phyloP scores from a whole-genome alignment of 1,284 basidiomycete genomes.

The Leccinum pallidistipes region DNA sequence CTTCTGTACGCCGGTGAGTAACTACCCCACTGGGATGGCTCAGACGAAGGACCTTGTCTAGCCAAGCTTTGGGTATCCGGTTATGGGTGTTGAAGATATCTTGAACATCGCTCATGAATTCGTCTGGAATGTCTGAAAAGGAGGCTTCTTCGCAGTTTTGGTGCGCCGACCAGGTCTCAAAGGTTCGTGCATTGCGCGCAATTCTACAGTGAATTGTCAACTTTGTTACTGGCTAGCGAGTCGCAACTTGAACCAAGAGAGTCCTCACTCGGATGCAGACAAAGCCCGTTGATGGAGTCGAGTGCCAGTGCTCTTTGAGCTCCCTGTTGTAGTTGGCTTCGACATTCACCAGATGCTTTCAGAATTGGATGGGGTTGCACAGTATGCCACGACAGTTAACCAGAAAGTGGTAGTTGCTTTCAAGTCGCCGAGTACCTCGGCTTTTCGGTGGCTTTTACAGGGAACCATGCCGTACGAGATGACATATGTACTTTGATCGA shows the following conservation, averaged over 20 bases:
- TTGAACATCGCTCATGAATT: slow-evolving; percentile 33
- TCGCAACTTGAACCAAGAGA: neutral
- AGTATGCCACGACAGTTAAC: neutral
- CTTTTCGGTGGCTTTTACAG: neutral
- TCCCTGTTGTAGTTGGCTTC: slow-evolving; percentile 19
- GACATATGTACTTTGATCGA: no score
- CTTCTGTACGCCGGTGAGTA: slow-evolving; percentile 13
- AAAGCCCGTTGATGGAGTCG: slow-evolving; percentile 28
- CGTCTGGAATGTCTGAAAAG: slow-evolving; percentile 38
- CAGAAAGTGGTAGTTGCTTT: slow-evolving; percentile 3
- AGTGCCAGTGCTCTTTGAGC: slow-evolving; percentile 13
- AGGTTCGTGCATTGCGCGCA: slow-evolving; percentile 40
- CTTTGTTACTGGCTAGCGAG: neutral
- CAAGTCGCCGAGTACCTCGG: neutral
- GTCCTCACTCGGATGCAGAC: slow-evolving; percentile 33
- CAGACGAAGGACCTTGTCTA: slow-evolving; percentile 29
- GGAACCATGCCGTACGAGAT: slow-evolving; percentile 14
- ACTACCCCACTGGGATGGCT: neutral
- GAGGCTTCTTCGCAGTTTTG: slow-evolving; percentile 42
- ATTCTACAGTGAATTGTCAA: slow-evolving; percentile 33
- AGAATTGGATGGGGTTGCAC: neutral
- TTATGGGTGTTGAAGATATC: slow-evolving; percentile 34
- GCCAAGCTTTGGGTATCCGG: slow-evolving; percentile 36
- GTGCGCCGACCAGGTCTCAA: slow-evolving; percentile 43
- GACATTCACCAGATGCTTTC: slow-evolving; percentile 19